These are phyloP conservation scores for Myxozyma neglecta DNA, from an alignment of 805 yeast genomes.

Conservation along the genomic window DNA sequence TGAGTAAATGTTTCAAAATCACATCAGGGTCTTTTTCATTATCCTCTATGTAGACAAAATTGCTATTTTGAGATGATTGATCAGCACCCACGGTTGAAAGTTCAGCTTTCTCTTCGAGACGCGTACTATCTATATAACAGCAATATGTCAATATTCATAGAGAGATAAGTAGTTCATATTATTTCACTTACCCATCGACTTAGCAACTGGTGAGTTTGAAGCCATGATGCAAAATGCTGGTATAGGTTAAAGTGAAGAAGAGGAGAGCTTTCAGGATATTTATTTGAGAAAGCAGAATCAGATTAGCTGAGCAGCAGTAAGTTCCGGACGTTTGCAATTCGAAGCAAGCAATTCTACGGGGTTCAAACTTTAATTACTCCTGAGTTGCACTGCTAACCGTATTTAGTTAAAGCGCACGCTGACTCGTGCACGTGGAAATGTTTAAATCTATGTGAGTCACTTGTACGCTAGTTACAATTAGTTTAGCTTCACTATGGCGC, in stretches of 20 bases:
- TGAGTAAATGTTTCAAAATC: constrained; percentile 18
- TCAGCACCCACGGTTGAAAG: not conserved
- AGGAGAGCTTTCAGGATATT: not conserved
- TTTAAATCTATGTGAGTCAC: not conserved
- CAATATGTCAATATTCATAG: not conserved
- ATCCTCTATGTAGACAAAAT: constrained; percentile 5
- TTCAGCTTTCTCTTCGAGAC: constrained; percentile 3
- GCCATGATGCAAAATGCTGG: not conserved
- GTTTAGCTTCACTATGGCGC: constrained; percentile 6
- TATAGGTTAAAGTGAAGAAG: not conserved
- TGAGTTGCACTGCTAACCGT: constrained; percentile 1
- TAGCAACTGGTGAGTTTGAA: not conserved
- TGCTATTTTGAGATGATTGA: not conserved
- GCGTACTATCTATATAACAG: not conserved
- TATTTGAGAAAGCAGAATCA: not conserved
- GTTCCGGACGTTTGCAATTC: not conserved
- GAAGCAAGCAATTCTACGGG: not conserved
- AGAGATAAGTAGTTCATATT: not conserved
- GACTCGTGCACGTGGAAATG: constrained; percentile 3
- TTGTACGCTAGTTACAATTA: not conserved
- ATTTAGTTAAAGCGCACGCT: not conserved
- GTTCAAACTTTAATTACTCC: not conserved
- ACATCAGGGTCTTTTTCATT: constrained; percentile 23
- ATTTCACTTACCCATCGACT: not conserved
- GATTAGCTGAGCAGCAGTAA: not conserved